phyloP scores from a whole-genome alignment of 2,329 filamentous ascomycete species.

The Fusarium sp. region DNA sequence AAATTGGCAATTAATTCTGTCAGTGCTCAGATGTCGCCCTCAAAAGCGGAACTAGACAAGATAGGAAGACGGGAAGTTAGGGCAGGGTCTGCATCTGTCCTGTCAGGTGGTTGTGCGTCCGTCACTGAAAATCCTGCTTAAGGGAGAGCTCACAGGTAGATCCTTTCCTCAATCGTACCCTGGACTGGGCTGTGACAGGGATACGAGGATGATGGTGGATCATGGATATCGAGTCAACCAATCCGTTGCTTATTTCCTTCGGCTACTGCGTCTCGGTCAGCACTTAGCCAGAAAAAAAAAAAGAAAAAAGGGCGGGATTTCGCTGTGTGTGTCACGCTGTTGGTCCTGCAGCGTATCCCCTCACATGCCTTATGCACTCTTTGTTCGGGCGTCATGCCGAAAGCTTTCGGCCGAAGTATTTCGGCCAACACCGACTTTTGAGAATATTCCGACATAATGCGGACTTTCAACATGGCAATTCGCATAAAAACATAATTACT shows the following conservation, averaged over 20 bases:
- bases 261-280: not conserved
- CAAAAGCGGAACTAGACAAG: not conserved
- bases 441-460: not conserved
- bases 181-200: not conserved
- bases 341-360: not conserved
- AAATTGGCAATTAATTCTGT: not conserved
- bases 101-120: not conserved
- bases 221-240: not conserved
- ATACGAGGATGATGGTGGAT: not conserved
- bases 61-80: not conserved
- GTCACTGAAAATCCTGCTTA: not conserved
- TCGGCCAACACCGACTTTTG: slow-evolving; percentile 35
- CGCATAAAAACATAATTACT: too few relatives aligned
- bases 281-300: not conserved
- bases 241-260: slow-evolving; percentile 9
- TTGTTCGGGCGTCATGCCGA: slow-evolving; percentile 15
- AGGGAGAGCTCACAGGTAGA: slow-evolving; percentile 2
- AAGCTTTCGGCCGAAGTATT: slow-evolving; percentile 36
- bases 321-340: not conserved
- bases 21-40: not conserved
- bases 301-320: not conserved
- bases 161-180: not conserved
- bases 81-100: not conserved
- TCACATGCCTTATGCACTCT: not conserved
- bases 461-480: too few relatives aligned